Evolutionary conservation across 306 rosid species (phyloP).

Genomic region (Ochetophila trinervis): DNA sequence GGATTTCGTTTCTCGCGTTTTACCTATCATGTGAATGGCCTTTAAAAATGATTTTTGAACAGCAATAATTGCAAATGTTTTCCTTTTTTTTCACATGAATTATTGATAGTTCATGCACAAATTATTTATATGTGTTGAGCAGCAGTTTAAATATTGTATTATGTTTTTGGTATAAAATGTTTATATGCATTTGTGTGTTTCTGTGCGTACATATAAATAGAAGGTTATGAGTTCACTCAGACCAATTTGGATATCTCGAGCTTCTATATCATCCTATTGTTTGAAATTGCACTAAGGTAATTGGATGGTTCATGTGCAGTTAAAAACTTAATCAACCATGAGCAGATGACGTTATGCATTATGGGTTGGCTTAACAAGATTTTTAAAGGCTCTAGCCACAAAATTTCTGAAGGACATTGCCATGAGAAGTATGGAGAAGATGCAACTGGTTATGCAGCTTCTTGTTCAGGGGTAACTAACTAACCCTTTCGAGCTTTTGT

Average conservation of each 20-base stretch:
- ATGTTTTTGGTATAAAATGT: background rate
- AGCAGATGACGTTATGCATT: slow-evolving; percentile 35
- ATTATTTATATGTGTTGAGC: background rate
- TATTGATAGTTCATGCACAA: background rate
- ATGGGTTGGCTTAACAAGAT: slow-evolving; percentile 88
- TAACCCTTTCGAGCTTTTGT: background rate
- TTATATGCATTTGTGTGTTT: background rate
- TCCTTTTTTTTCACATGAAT: background rate
- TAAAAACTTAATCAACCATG: slow-evolving; percentile 35
- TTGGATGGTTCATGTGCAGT: slow-evolving; percentile 51
- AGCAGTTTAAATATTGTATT: too few species aligned
- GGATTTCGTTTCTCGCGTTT: slow-evolving; percentile 3
- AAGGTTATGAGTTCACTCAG: slow-evolving; percentile 3
- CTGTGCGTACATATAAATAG: too few species aligned
- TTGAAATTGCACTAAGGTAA: slow-evolving; percentile 14
- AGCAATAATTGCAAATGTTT: too few species aligned
- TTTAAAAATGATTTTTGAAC: background rate
- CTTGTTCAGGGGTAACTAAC: slow-evolving; percentile 68
- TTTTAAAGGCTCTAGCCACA: slow-evolving; percentile 70
- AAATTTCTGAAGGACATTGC: slow-evolving; percentile 60
- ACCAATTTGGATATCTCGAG: slow-evolving; percentile 15
- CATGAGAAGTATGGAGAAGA: slow-evolving; percentile 46
- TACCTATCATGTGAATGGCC: background rate
- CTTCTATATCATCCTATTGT: slow-evolving; percentile 8
- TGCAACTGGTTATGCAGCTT: slow-evolving; percentile 47